These are phyloP conservation scores for Saccharomycodes ludwigii DNA, from an alignment of 805 yeast genomes.

Conservation along the genomic window DNA sequence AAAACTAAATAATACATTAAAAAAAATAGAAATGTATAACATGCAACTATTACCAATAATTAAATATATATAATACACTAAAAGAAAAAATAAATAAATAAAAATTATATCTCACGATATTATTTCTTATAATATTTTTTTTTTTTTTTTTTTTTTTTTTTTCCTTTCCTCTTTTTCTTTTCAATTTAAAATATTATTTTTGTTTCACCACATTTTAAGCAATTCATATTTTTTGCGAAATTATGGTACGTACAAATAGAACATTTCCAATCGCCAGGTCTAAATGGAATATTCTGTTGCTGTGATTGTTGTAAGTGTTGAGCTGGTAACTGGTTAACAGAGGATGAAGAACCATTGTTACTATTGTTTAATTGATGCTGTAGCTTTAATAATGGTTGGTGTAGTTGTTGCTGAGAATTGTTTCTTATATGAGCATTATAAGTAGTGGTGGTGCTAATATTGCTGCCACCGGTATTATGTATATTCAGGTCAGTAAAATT, in stretches of 20 bases:
- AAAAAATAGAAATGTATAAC: too few species aligned
- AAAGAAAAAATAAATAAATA: slow-evolving; percentile 1
- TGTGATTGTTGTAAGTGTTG: slow-evolving; percentile 6
- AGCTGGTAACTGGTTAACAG: slow-evolving; percentile 5
- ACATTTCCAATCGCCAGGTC: slow-evolving; percentile 98
- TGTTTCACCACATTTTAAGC: slow-evolving; percentile 81
- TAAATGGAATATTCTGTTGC: slow-evolving; percentile 48
- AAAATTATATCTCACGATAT: neutral
- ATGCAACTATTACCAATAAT: too few species aligned
- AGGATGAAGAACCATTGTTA: slow-evolving; percentile 11
- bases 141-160: neutral
- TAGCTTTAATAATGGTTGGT: slow-evolving; percentile 3
- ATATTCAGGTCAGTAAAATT: too few species aligned
- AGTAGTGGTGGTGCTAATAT: slow-evolving; percentile 7
- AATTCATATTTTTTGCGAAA: slow-evolving; percentile 79
- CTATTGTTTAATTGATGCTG: slow-evolving; percentile 3
- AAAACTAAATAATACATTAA: too few species aligned
- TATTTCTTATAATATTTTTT: neutral
- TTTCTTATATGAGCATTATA: slow-evolving; percentile 10
- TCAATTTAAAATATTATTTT: too few species aligned
- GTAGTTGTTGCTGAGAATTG: slow-evolving; percentile 7
- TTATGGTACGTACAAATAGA: slow-evolving; percentile 74
- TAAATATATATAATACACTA: neutral
- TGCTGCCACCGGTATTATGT: slow-evolving; percentile 11
- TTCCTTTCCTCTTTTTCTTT: slow-evolving; percentile 2